Conservation (phyloP, 164 flowering plant species). For the Aristolochia contorta region DNA sequence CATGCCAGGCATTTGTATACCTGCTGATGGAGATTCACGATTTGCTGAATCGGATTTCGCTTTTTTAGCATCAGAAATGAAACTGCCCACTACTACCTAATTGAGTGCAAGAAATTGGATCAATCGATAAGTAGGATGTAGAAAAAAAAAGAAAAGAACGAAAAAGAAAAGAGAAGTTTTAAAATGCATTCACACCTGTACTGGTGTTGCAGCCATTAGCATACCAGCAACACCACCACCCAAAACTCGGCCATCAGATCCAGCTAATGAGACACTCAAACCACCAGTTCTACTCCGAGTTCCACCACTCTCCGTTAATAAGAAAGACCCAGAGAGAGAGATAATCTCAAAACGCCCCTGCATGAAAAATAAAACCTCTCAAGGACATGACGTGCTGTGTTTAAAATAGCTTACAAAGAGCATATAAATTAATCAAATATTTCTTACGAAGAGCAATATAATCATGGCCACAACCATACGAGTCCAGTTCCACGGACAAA, state of each 20-base stretch:
- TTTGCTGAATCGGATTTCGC: conserved; percentile 18
- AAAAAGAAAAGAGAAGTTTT: background rate
- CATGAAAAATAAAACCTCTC: conserved; percentile 6
- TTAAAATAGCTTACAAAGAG: no score
- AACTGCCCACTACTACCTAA: conserved; percentile 75
- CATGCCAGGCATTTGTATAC: conserved; percentile 42
- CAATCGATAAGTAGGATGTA: background rate
- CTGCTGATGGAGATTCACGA: conserved; percentile 30
- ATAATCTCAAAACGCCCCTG: conserved; percentile 85
- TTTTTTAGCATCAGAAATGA: conserved; percentile 56
- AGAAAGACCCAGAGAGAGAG: conserved; percentile 67
- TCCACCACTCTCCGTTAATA: conserved; percentile 42
- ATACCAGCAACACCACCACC: conserved; percentile 86
- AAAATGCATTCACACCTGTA: conserved; percentile 38
- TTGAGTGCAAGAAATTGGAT: background rate
- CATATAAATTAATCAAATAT: no score
- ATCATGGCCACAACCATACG: background rate
- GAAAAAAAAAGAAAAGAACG: background rate
- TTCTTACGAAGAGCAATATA: no score
- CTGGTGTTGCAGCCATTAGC: conserved; percentile 64
- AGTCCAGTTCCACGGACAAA: no score
- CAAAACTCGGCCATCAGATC: conserved; percentile 59
- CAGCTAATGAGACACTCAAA: conserved; percentile 64
- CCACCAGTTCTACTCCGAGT: conserved; percentile 43
- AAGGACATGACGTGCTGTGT: no score